phyloP scores from a whole-genome alignment of 768 basidiomycete species.

The Galerina sulciceps region DNA sequence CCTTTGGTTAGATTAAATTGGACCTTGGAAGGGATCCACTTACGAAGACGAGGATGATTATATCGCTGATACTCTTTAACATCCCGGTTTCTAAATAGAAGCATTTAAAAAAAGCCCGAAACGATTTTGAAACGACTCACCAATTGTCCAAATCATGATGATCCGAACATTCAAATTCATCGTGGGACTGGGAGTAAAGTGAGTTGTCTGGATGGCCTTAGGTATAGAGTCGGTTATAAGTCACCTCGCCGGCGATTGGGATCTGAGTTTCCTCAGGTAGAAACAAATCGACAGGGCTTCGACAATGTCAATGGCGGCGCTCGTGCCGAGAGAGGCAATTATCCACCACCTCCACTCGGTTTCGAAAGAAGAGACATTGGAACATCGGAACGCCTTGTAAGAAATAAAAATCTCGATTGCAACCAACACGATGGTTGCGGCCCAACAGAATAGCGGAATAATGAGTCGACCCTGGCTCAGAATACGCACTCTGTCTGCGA shows the following conservation, averaged over 20 bases:
- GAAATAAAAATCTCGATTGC: conserved; percentile 2
- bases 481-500: conserved; percentile 10
- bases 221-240: not conserved
- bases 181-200: not conserved
- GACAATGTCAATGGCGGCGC: not conserved
- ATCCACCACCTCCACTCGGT: not conserved
- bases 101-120: not conserved
- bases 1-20: too few relatives aligned
- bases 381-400: not conserved
- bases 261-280: not conserved
- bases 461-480: conserved; percentile 2
- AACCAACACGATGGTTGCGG: not conserved
- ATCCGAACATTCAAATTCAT: not conserved
- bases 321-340: not conserved
- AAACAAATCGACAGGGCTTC: conserved; percentile 3
- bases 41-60: not conserved
- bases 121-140: not conserved
- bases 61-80: conserved; percentile 3
- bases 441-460: not conserved
- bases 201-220: too few relatives aligned
- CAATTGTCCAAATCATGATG: conserved; percentile 1
- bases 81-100: not conserved
- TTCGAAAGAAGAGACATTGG: not conserved
- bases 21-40: not conserved
- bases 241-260: not conserved